Conservation (phyloP, 805 yeast species). For the Kurtzmaniella cleridarum region DNA sequence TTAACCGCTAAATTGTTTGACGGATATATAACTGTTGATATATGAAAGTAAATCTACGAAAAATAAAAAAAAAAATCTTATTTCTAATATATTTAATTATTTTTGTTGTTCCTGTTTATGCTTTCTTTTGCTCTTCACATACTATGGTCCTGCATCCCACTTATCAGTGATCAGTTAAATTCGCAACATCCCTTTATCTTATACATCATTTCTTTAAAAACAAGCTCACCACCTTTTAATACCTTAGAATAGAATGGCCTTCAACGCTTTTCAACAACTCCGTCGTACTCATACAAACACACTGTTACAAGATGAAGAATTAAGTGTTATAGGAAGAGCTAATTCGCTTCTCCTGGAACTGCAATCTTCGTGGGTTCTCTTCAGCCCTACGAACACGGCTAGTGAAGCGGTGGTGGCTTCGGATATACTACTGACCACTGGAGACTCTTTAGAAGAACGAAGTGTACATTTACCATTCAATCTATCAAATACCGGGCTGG, state of each 20-base stretch:
- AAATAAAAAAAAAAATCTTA: too few relatives aligned
- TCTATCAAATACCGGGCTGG: constrained; percentile 4
- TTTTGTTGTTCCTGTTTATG: too few relatives aligned
- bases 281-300: constrained; percentile 2
- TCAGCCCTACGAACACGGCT: constrained; percentile 14
- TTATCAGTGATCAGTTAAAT: too few relatives aligned
- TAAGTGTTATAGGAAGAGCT: constrained; percentile 1
- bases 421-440: constrained; percentile 23
- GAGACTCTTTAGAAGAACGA: constrained; percentile 2
- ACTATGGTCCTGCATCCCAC: too few relatives aligned
- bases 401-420: constrained; percentile 11
- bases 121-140: too few relatives aligned
- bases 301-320: constrained; percentile 1
- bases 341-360: constrained; percentile 13
- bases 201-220: too few relatives aligned
- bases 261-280: constrained; percentile 2
- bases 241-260: neutral
- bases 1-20: too few relatives aligned
- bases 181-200: too few relatives aligned
- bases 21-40: too few relatives aligned
- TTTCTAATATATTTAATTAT: too few relatives aligned
- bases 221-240: too few relatives aligned
- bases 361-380: constrained; percentile 23
- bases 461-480: constrained; percentile 1
- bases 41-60: too few relatives aligned